Percentiles rank a stretch among this genome's conserved stretches.
phyloP scores from a whole-genome alignment of 2,329 filamentous ascomycete species.

The Rhynchosporium agropyri region DNA sequence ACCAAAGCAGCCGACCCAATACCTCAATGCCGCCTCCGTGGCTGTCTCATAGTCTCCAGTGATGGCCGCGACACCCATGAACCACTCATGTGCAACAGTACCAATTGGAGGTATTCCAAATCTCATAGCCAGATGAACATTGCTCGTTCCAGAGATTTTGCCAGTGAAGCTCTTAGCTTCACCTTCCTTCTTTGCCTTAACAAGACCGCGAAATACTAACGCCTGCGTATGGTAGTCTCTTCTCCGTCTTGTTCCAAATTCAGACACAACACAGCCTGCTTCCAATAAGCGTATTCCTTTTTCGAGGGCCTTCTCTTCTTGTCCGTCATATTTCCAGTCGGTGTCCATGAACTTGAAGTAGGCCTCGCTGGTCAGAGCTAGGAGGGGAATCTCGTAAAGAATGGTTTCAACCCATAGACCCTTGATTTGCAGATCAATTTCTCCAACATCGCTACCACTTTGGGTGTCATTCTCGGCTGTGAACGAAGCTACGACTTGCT shows the following conservation, averaged over 20 bases:
- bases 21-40: slow-evolving; percentile 79
- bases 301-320: slow-evolving; percentile 79
- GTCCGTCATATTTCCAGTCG: slow-evolving; percentile 87
- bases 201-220: slow-evolving; percentile 84
- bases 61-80: slow-evolving; percentile 96
- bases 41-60: slow-evolving; percentile 82
- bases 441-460: slow-evolving; percentile 68
- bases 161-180: slow-evolving; percentile 67
- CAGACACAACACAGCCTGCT: slow-evolving; percentile 85
- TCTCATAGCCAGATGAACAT: slow-evolving; percentile 95
- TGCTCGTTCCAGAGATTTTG: slow-evolving; percentile 85
- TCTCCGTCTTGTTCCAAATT: slow-evolving; percentile 88
- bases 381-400: slow-evolving; percentile 92
- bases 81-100: slow-evolving; percentile 97
- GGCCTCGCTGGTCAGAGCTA: slow-evolving; percentile 90
- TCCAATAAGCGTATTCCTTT: slow-evolving; percentile 81
- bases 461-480: slow-evolving; percentile 59
- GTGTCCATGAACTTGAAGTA: slow-evolving; percentile 97
- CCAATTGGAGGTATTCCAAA: slow-evolving; percentile 83
- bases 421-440: slow-evolving; percentile 74
- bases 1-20: slow-evolving; percentile 93
- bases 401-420: slow-evolving; percentile 95
- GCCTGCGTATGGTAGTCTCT: slow-evolving; percentile 96
- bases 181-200: slow-evolving; percentile 73
- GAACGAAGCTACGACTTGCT: slow-evolving; percentile 71